These are phyloP conservation scores for Eucalyptus curtisii DNA, from an alignment of 345 rosid genomes.

Conservation along the genomic window DNA sequence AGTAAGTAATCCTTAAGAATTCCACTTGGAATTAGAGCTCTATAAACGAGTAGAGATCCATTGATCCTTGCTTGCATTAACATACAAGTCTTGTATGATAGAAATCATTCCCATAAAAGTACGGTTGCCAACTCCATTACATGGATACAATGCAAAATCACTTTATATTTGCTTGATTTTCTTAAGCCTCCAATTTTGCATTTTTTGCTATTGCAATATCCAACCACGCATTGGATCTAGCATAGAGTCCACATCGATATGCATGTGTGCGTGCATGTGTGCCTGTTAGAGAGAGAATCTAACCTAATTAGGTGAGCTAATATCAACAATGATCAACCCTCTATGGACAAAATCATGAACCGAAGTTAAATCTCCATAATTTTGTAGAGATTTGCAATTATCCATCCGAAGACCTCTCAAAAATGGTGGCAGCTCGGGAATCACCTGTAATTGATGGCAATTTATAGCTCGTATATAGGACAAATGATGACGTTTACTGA, in stretches of 20 bases:
- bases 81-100: too few relatives aligned
- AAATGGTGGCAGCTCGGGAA: background rate
- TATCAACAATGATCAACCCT: background rate
- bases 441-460: background rate
- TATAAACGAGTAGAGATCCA: too few relatives aligned
- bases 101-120: too few relatives aligned
- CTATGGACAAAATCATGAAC: background rate
- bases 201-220: background rate
- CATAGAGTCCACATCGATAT: background rate
- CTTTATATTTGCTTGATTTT: background rate
- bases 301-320: background rate
- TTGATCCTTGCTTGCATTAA: too few relatives aligned
- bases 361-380: background rate
- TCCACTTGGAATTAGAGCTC: background rate
- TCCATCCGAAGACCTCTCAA: rapidly evolving
- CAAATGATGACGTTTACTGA: background rate
- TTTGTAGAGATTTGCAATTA: background rate
- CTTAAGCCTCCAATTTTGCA: background rate
- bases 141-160: background rate
- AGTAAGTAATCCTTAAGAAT: background rate
- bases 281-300: background rate
- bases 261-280: background rate
- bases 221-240: background rate
- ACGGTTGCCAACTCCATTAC: background rate
- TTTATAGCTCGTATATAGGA: background rate